Percentiles rank a stretch among this genome's conserved stretches.
phyloP scores from a whole-genome alignment of 2,329 filamentous ascomycete species.

The Cladosporium sphaerospermum region DNA sequence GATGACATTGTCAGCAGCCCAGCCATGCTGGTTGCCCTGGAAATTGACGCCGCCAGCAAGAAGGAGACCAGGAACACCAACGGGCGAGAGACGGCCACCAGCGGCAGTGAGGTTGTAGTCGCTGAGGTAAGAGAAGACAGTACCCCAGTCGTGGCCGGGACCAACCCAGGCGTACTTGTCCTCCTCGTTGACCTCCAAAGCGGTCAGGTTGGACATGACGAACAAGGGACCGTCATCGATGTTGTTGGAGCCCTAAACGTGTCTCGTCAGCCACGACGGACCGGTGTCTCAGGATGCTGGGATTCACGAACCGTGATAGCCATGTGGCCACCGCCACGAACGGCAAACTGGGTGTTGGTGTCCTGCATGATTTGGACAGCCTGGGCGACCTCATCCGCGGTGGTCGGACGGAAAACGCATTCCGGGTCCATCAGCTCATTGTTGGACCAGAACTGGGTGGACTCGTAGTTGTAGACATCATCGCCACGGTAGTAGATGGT shows the following conservation, averaged over 20 bases:
- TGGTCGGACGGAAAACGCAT: slow-evolving; percentile 6
- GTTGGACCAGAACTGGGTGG: slow-evolving; percentile 7
- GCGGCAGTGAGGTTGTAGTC: slow-evolving; percentile 4
- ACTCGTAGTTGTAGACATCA: slow-evolving; percentile 9
- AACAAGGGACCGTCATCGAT: slow-evolving; percentile 8
- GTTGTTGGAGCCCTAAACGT: slow-evolving; percentile 9
- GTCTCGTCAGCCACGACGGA: slow-evolving; percentile 1
- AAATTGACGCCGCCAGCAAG: slow-evolving; percentile 45
- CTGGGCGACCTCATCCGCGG: slow-evolving; percentile 9
- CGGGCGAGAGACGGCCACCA: slow-evolving; percentile 8
- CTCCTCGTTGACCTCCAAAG: slow-evolving; percentile 4
- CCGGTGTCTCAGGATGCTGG: not conserved
- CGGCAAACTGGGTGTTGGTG: slow-evolving; percentile 5
- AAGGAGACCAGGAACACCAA: slow-evolving; percentile 10
- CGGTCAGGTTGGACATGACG: slow-evolving; percentile 10
- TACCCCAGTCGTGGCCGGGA: slow-evolving; percentile 8
- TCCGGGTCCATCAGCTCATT: slow-evolving; percentile 11
- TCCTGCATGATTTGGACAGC: slow-evolving; percentile 12
- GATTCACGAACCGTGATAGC: slow-evolving; percentile 4
- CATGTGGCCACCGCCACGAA: slow-evolving; percentile 10
- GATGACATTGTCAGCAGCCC: slow-evolving; percentile 35
- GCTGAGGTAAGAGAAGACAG: slow-evolving; percentile 7
- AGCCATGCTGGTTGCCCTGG: slow-evolving; percentile 43
- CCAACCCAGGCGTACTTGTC: slow-evolving; percentile 8
- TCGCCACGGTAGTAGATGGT: slow-evolving; percentile 11